These are phyloP conservation scores for Fusarium cyanostomum DNA, from an alignment of 2,329 filamentous ascomycete species.

Conservation along the genomic window DNA sequence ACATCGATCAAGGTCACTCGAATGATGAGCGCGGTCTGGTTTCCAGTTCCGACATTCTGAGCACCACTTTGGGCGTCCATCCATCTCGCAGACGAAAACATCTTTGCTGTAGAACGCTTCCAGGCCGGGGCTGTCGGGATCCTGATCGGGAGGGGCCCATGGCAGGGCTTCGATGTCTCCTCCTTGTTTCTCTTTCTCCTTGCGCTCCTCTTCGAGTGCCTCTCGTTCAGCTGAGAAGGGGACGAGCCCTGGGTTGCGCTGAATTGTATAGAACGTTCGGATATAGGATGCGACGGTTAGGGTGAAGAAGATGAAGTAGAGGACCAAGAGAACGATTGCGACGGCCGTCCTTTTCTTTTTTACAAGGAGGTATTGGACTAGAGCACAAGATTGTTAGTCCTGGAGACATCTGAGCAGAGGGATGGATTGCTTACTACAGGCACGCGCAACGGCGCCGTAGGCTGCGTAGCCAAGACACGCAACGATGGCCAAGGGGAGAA, in stretches of 20 bases:
- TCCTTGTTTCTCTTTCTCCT: constrained; percentile 32
- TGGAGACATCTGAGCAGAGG: not conserved
- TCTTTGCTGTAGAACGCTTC: constrained; percentile 84
- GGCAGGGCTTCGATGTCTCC: constrained; percentile 43
- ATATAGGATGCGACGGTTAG: constrained; percentile 74
- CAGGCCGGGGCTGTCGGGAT: constrained; percentile 72
- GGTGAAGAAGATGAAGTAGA: constrained; percentile 78
- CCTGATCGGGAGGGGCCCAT: constrained; percentile 53
- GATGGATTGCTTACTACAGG: constrained; percentile 68
- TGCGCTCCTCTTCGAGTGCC: constrained; percentile 45
- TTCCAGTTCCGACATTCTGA: constrained; percentile 87
- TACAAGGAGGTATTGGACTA: constrained; percentile 74
- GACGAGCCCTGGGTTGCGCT: constrained; percentile 76
- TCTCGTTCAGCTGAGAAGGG: constrained; percentile 61
- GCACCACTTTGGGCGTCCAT: constrained; percentile 90
- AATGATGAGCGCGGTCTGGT: constrained; percentile 87
- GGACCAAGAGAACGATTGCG: constrained; percentile 74
- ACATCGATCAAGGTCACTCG: constrained; percentile 81
- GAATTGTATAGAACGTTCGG: constrained; percentile 74
- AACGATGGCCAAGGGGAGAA: constrained; percentile 76
- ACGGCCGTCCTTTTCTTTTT: constrained; percentile 59
- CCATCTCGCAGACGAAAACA: constrained; percentile 82
- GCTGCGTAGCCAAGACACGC: constrained; percentile 74
- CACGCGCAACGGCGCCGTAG: constrained; percentile 73
- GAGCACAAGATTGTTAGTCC: constrained; percentile 1